These are phyloP conservation scores for Linaria vulgaris DNA, from an alignment of 257 asterid species.

Conservation along the genomic window DNA sequence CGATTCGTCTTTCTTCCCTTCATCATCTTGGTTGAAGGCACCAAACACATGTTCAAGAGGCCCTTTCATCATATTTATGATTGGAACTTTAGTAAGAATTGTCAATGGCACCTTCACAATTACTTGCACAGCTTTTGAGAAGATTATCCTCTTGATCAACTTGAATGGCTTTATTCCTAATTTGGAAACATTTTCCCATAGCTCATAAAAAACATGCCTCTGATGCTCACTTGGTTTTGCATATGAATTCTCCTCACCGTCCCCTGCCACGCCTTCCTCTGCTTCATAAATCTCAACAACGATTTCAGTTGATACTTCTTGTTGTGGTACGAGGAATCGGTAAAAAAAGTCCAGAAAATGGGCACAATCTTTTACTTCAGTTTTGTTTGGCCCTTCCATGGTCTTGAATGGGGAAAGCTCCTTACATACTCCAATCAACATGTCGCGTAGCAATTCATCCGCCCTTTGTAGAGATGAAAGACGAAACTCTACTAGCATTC, in stretches of 20 bases:
- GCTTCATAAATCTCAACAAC: conserved; percentile 21
- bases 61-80: conserved; percentile 26
- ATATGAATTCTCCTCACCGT: neutral
- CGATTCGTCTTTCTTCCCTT: conserved; percentile 15
- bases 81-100: conserved; percentile 35
- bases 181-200: conserved; percentile 29
- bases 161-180: conserved; percentile 23
- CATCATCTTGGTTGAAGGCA: conserved; percentile 6
- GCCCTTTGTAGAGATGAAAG: conserved; percentile 32
- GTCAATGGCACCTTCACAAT: conserved; percentile 44
- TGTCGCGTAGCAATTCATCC: conserved; percentile 28
- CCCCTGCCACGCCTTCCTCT: neutral
- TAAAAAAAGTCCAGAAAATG: conserved; percentile 57
- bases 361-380: conserved; percentile 23
- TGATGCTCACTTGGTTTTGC: conserved; percentile 4
- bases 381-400: neutral
- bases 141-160: conserved; percentile 29
- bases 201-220: conserved; percentile 1
- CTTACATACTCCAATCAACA: conserved; percentile 13
- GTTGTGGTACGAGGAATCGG: conserved; percentile 39
- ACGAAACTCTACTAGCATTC: conserved; percentile 42
- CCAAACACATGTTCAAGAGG: conserved; percentile 31
- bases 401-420: conserved; percentile 13
- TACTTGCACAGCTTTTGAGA: conserved; percentile 36
- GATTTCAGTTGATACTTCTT: conserved; percentile 11